Percentiles rank a stretch among this genome's conserved stretches.
phyloP scores from a whole-genome alignment of 192 early-diverging fungal genomes.

The Dimargaris cristalligena region DNA sequence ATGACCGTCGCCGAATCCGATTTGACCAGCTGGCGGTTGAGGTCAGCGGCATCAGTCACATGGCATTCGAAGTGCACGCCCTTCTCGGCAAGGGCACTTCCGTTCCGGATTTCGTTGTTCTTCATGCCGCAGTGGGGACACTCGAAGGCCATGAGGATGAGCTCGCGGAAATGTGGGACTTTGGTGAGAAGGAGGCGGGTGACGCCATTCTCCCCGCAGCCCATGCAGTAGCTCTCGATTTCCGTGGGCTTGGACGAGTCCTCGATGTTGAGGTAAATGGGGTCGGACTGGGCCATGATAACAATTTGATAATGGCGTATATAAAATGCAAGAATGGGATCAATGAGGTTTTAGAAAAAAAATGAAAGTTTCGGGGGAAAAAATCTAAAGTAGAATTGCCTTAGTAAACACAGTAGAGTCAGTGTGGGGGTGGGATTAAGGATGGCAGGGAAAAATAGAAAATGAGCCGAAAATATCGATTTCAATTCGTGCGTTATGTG shows the following conservation, averaged over 20 bases:
- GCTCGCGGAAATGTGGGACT: slow-evolving; percentile 85
- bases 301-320: no score
- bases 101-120: slow-evolving; percentile 84
- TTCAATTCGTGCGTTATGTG: no score
- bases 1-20: slow-evolving; percentile 59
- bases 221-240: slow-evolving; percentile 83
- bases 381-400: no score
- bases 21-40: slow-evolving; percentile 85
- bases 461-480: no score
- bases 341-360: no score
- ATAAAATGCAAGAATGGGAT: no score
- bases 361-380: no score
- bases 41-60: slow-evolving; percentile 51
- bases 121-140: slow-evolving; percentile 75
- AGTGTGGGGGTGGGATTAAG: no score
- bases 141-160: slow-evolving; percentile 69
- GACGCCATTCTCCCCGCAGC: slow-evolving; percentile 64
- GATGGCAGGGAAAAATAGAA: no score
- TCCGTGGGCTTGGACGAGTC: slow-evolving; percentile 38
- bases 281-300: slow-evolving; percentile 4
- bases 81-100: slow-evolving; percentile 62
- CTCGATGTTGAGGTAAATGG: slow-evolving; percentile 3
- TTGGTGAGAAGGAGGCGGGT: slow-evolving; percentile 74
- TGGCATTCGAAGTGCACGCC: slow-evolving; percentile 50
- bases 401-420: no score